These are phyloP conservation scores for Fusarium sp. DNA, from an alignment of 2,329 filamentous ascomycete species.

Conservation along the genomic window DNA sequence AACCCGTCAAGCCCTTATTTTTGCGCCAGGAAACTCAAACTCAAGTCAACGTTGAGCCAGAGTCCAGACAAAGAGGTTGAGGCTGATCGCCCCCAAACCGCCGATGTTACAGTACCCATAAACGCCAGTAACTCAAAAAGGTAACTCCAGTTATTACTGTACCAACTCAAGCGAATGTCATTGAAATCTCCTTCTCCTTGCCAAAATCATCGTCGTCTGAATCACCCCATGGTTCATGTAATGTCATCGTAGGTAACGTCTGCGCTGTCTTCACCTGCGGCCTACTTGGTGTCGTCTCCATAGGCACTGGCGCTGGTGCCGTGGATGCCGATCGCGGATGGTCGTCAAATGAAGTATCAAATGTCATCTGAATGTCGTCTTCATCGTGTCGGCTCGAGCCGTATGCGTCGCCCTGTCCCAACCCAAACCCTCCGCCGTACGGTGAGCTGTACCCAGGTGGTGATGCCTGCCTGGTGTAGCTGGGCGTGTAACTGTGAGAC, in stretches of 20 bases:
- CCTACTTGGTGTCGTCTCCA: conserved; percentile 49
- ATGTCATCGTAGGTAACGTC: conserved; percentile 64
- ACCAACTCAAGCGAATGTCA: conserved; percentile 79
- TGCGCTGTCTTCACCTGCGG: conserved; percentile 56
- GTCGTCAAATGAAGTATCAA: conserved; percentile 73
- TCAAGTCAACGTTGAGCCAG: background rate
- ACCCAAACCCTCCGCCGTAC: conserved; percentile 32
- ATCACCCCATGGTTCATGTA: conserved; percentile 78
- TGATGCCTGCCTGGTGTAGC: conserved; percentile 37
- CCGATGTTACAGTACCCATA: conserved; percentile 4
- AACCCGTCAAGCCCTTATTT: conserved; percentile 17
- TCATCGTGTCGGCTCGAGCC: conserved; percentile 52
- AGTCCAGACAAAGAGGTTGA: background rate
- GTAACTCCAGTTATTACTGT: conserved; percentile 13
- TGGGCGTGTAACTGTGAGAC: conserved; percentile 42
- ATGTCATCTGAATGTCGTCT: conserved; percentile 76
- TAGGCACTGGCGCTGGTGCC: conserved; percentile 39
- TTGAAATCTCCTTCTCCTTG: conserved; percentile 79
- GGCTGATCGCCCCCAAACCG: conserved; percentile 6
- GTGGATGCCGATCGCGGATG: conserved; percentile 36
- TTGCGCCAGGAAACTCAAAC: conserved; percentile 19
- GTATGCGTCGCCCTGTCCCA: background rate
- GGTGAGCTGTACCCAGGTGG: conserved; percentile 13
- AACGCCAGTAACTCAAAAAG: conserved; percentile 33
- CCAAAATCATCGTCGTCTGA: conserved; percentile 77